phyloP scores from a whole-genome alignment of 75 land plant genomes.

The Ceratopteris richardii region DNA sequence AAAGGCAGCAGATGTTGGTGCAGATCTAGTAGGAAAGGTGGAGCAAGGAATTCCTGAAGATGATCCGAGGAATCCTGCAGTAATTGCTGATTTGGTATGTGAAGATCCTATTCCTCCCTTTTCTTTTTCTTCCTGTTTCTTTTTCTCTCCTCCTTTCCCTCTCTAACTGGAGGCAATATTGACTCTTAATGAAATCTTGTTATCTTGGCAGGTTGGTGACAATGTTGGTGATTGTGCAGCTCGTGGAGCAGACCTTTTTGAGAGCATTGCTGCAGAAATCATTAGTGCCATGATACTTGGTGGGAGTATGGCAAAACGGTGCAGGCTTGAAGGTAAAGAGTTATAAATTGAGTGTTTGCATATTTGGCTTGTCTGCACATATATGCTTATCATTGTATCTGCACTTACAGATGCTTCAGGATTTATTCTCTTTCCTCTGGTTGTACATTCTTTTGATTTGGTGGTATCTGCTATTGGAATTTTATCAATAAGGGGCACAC shows the following conservation, averaged over 20 bases:
- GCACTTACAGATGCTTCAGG: constrained; percentile 88
- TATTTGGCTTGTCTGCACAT: not conserved
- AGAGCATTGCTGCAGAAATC: constrained; percentile 98
- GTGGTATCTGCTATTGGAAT: constrained; percentile 92
- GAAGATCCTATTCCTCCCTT: not conserved
- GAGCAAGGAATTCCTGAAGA: constrained; percentile 99
- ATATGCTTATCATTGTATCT: no score
- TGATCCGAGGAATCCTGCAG: constrained; percentile 99
- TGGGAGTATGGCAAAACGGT: constrained; percentile 90
- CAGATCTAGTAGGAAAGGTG: constrained; percentile 98
- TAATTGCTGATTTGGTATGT: constrained; percentile 94
- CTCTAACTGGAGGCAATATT: no score
- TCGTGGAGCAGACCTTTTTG: constrained; percentile 98
- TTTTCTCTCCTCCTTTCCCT: not conserved
- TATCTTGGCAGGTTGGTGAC: constrained; percentile 85
- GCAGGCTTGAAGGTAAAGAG: constrained; percentile 87
- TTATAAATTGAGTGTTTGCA: not conserved
- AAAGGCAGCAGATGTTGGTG: constrained; percentile 99
- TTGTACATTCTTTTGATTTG: constrained; percentile 93
- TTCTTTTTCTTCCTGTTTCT: not conserved
- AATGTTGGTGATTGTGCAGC: constrained; percentile 99
- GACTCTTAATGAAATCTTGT: no score
- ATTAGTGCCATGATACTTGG: constrained; percentile 99
- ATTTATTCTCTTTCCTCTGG: constrained; percentile 93
- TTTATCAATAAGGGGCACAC: constrained; percentile 67